phyloP scores from a whole-genome alignment of 306 rosid species.

The Myrica gale region DNA sequence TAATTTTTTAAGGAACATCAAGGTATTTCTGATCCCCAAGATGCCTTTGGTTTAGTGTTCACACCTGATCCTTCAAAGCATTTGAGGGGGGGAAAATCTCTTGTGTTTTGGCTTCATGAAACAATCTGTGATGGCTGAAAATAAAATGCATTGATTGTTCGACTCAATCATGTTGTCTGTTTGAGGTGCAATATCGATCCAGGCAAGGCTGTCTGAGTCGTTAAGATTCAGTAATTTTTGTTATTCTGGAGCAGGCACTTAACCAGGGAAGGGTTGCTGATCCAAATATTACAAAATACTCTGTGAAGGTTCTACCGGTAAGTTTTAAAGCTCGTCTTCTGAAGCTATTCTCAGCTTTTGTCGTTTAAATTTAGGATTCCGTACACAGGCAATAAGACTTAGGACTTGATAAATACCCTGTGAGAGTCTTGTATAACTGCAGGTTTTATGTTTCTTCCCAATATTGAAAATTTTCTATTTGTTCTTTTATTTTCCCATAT shows the following conservation, averaged over 20 bases:
- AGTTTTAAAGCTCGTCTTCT: conserved; percentile 36
- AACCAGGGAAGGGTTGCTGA: conserved; percentile 69
- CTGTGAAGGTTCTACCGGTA: conserved; percentile 86
- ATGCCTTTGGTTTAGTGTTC: too few species aligned
- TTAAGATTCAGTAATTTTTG: not conserved
- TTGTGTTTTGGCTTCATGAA: not conserved
- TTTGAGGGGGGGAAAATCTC: not conserved
- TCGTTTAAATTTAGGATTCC: not conserved
- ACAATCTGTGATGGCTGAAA: not conserved
- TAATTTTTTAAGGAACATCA: too few species aligned
- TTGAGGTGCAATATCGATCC: conserved; percentile 10
- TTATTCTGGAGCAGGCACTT: conserved; percentile 47
- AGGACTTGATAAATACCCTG: not conserved
- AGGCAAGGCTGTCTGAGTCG: not conserved
- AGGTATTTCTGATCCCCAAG: too few species aligned
- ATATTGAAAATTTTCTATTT: conserved; percentile 2
- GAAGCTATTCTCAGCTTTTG: too few species aligned
- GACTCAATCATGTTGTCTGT: not conserved
- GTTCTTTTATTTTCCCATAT: conserved; percentile 29
- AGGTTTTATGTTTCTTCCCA: not conserved
- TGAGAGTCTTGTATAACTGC: not conserved
- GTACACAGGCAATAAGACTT: not conserved
- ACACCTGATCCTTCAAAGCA: too few species aligned
- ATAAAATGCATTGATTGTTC: not conserved
- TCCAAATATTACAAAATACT: conserved; percentile 69